Percentiles rank a stretch among this genome's conserved stretches.
phyloP scores from a whole-genome alignment of 2,329 filamentous ascomycete genomes.

The Bipolaris cookei region DNA sequence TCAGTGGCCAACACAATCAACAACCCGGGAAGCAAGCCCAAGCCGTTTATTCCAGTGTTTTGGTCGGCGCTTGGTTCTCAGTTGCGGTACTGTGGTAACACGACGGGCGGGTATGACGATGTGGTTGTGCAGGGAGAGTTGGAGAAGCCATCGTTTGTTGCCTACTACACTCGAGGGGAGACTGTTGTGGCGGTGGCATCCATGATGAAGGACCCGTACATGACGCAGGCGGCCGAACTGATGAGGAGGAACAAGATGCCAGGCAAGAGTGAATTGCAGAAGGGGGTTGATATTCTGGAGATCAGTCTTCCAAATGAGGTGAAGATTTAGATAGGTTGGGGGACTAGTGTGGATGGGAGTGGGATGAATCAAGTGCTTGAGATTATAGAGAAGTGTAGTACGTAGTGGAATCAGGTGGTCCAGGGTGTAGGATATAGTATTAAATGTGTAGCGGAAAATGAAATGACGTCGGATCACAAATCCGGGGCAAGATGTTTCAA shows the following conservation, averaged over 20 bases:
- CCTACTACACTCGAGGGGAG: slow-evolving; percentile 87
- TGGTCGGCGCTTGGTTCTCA: slow-evolving; percentile 93
- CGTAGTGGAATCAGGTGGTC: no score
- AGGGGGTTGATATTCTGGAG: slow-evolving; percentile 60
- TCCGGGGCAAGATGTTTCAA: neutral
- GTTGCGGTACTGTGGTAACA: slow-evolving; percentile 91
- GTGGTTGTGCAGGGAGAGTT: slow-evolving; percentile 77
- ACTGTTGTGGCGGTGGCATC: slow-evolving; percentile 87
- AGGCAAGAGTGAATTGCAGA: slow-evolving; percentile 75
- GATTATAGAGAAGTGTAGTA: neutral
- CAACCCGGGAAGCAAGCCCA: slow-evolving; percentile 65
- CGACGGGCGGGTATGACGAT: slow-evolving; percentile 82
- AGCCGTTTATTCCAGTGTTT: slow-evolving; percentile 89
- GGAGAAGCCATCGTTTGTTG: slow-evolving; percentile 77
- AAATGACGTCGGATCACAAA: neutral
- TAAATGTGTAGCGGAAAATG: no score
- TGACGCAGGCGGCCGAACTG: slow-evolving; percentile 75
- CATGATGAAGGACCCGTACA: slow-evolving; percentile 85
- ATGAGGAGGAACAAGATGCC: slow-evolving; percentile 86
- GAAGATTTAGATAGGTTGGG: slow-evolving; percentile 50
- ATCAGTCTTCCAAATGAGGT: slow-evolving; percentile 54
- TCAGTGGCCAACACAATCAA: slow-evolving; percentile 79
- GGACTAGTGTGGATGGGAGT: neutral
- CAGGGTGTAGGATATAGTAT: no score
- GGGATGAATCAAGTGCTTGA: neutral